phyloP scores from a whole-genome alignment of 768 basidiomycete species.

The Psilocybe cyanescens region DNA sequence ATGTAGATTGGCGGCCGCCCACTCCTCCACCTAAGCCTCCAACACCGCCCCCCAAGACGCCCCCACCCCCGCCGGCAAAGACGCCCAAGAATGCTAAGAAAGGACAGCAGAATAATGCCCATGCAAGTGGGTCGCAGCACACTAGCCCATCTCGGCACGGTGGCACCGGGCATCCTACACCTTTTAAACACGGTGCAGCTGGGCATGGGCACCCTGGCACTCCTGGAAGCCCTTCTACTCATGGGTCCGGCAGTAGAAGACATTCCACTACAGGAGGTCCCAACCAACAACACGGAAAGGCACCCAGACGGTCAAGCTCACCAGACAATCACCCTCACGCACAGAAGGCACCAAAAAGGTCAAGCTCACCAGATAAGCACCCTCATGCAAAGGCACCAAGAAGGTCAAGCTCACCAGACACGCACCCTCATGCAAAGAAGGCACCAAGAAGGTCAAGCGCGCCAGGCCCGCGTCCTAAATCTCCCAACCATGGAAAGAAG shows the following conservation, averaged over 20 bases:
- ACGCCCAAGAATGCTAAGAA: neutral
- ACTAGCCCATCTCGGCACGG: neutral
- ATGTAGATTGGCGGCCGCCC: slow-evolving; percentile 15
- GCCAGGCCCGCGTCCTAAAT: neutral
- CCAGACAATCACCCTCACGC: neutral
- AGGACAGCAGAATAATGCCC: neutral
- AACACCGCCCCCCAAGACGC: slow-evolving; percentile 5
- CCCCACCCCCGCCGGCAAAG: neutral
- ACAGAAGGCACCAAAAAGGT: neutral
- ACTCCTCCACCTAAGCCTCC: neutral
- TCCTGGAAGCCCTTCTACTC: neutral
- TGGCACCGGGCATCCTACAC: neutral
- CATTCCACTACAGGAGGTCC: neutral
- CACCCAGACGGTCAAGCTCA: neutral
- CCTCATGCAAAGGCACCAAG: neutral
- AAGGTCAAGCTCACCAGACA: neutral
- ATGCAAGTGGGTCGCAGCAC: neutral
- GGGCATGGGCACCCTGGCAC: neutral
- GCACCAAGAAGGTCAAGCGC: neutral
- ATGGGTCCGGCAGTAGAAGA: neutral
- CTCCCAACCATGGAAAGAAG: neutral
- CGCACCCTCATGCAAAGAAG: neutral
- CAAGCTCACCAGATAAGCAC: neutral
- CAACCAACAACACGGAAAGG: neutral
- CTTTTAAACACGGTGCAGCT: neutral